Percentiles rank a stretch among this genome's conserved stretches.
These are phyloP conservation scores for Chenopodium album DNA, from an alignment of 148 eudicot species.

Conservation along the genomic window DNA sequence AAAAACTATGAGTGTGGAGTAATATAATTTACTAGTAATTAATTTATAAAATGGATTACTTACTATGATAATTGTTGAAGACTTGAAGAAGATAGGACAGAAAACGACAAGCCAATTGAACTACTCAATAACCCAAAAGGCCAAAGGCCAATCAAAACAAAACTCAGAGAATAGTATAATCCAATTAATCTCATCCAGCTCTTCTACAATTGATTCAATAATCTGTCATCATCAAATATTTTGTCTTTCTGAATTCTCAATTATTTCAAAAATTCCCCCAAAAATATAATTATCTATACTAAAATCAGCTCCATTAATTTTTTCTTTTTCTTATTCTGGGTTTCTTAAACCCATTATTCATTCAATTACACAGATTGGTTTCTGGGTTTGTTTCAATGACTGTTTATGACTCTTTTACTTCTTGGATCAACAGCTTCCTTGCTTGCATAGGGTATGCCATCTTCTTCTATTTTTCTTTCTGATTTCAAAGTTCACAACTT, in stretches of 20 bases:
- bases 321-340: neutral
- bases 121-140: constrained; percentile 16
- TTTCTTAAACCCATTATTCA: constrained; percentile 16
- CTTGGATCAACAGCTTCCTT: constrained; percentile 72
- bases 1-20: too few relatives aligned
- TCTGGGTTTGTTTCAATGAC: constrained; percentile 40
- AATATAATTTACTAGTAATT: too few relatives aligned
- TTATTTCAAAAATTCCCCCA: neutral
- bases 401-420: constrained; percentile 54
- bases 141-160: constrained; percentile 22
- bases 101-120: constrained; percentile 5
- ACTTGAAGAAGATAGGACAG: neutral
- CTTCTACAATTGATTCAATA: neutral
- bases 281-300: neutral
- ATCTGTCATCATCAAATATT: constrained; percentile 13
- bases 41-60: neutral
- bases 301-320: neutral
- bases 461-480: constrained; percentile 1
- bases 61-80: too few relatives aligned
- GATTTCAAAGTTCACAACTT: constrained; percentile 15
- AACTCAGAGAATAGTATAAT: neutral
- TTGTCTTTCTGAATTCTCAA: neutral
- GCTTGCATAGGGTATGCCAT: constrained; percentile 76
- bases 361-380: neutral
- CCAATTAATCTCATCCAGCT: neutral